phyloP scores from a whole-genome alignment of 106 monocot species.

The Chionographis japonica region DNA sequence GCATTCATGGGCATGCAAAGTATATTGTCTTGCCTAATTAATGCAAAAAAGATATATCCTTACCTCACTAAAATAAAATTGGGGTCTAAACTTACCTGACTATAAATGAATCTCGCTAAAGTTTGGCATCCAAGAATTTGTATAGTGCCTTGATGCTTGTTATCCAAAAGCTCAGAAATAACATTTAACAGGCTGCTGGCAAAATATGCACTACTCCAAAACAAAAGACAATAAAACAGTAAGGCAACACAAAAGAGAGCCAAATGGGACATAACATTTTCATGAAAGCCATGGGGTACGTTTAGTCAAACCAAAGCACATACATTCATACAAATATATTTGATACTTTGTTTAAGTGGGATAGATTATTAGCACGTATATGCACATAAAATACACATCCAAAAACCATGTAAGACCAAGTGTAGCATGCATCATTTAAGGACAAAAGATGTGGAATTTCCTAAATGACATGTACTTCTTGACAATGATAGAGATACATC shows the following conservation, averaged over 20 bases:
- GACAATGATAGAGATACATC: no score
- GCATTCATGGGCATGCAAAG: no score
- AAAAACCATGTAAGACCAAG: no score
- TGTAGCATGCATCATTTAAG: no score
- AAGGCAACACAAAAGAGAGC: background rate
- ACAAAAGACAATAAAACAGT: background rate
- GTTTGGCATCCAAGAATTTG: slow-evolving; percentile 80
- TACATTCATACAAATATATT: no score
- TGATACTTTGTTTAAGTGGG: no score
- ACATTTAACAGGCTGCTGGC: slow-evolving; percentile 74
- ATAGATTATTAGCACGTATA: no score
- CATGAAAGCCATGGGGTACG: background rate
- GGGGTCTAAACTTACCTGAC: slow-evolving; percentile 42
- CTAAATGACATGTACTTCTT: no score
- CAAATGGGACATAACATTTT: background rate
- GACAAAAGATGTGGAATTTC: no score
- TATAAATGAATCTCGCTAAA: slow-evolving; percentile 66
- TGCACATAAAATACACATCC: no score
- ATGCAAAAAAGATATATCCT: background rate
- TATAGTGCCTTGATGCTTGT: slow-evolving; percentile 47
- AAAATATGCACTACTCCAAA: slow-evolving; percentile 74
- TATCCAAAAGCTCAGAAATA: slow-evolving; percentile 65
- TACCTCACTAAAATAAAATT: background rate
- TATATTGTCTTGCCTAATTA: no score
- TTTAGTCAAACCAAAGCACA: no score